phyloP scores from a whole-genome alignment of 1,284 basidiomycete genomes.

The Xanthoconium separans region DNA sequence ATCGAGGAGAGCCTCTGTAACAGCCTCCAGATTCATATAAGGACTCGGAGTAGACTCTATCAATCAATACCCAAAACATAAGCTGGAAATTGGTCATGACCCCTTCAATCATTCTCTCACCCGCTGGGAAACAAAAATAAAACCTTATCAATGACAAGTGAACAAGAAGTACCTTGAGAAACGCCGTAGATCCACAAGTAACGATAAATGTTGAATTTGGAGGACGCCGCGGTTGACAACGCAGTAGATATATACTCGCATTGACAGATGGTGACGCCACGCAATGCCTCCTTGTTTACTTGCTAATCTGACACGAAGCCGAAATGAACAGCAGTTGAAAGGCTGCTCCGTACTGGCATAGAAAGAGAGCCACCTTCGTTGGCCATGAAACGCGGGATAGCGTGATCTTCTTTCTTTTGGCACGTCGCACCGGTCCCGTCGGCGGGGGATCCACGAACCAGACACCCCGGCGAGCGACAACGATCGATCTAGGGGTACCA shows the following conservation, averaged over 20 bases:
- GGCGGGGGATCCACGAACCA: not conserved
- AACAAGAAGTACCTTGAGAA: slow-evolving; percentile 36
- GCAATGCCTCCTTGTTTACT: not conserved
- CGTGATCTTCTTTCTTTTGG: too few relatives aligned
- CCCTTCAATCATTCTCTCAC: slow-evolving; percentile 62
- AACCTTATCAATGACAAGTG: not conserved
- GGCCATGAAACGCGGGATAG: too few relatives aligned
- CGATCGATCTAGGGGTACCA: not conserved
- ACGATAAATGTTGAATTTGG: not conserved
- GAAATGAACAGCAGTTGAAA: not conserved
- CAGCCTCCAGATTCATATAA: slow-evolving; percentile 80
- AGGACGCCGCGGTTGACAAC: not conserved
- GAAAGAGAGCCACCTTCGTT: not conserved
- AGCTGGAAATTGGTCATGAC: slow-evolving; percentile 31
- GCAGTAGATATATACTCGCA: not conserved
- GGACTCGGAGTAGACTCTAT: too few relatives aligned
- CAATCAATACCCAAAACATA: not conserved
- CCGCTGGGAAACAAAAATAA: slow-evolving; percentile 44
- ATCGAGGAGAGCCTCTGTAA: slow-evolving; percentile 82
- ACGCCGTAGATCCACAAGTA: not conserved
- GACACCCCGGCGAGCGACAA: not conserved
- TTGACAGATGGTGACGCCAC: not conserved
- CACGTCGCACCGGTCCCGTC: too few relatives aligned
- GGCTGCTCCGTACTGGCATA: too few relatives aligned
- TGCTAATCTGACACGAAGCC: not conserved